Conservation (phyloP, 2,329 filamentous ascomycete genomes). For the Ophiognomonia clavigignenti-juglandacearum region DNA sequence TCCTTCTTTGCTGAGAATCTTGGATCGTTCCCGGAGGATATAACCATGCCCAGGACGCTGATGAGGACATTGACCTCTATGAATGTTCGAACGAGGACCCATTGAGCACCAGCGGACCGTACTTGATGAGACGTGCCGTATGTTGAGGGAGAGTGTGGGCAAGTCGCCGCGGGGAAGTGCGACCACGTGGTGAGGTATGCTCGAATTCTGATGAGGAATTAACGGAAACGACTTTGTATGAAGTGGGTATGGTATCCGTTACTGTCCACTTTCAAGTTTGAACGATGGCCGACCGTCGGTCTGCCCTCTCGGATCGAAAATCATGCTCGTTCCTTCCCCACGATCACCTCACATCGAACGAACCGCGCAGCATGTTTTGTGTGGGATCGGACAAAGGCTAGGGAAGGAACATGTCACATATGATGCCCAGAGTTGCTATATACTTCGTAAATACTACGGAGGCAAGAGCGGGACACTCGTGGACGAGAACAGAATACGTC, state of each 20-base stretch:
- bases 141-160: constrained; percentile 66
- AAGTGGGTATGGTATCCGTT: constrained; percentile 67
- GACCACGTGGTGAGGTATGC: constrained; percentile 48
- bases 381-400: too few relatives aligned
- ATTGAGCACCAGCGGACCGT: constrained; percentile 71
- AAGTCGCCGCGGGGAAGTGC: constrained; percentile 69
- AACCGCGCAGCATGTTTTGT: too few relatives aligned
- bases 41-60: constrained; percentile 38
- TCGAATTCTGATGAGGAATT: not conserved
- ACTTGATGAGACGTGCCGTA: constrained; percentile 66
- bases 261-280: too few relatives aligned
- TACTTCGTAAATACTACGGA: too few relatives aligned
- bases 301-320: too few relatives aligned
- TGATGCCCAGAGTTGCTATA: constrained; percentile 59
- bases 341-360: too few relatives aligned
- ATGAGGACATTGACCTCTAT: constrained; percentile 44
- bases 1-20: constrained; percentile 42
- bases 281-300: too few relatives aligned
- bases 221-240: not conserved
- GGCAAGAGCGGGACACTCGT: constrained; percentile 57
- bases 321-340: too few relatives aligned
- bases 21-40: constrained; percentile 31
- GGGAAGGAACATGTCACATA: constrained; percentile 62
- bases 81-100: constrained; percentile 31
- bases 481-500: constrained; percentile 62